phyloP scores from a whole-genome alignment of 2,329 filamentous ascomycete species.

The Paraphaeosphaeria sporulosa region DNA sequence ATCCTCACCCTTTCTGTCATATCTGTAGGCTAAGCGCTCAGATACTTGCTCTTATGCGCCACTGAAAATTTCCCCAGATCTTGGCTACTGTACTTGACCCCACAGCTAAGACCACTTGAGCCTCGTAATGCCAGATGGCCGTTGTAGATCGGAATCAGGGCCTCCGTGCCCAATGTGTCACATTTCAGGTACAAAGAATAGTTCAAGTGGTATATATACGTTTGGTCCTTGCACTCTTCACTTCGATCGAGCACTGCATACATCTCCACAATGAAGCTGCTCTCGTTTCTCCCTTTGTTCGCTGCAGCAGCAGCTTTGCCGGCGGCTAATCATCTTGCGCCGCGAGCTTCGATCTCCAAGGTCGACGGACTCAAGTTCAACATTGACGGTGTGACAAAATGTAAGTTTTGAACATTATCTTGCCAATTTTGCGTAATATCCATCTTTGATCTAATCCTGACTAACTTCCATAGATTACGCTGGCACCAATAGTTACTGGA shows the following conservation, averaged over 20 bases:
- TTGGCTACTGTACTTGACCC: neutral
- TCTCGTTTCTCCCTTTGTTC: constrained; percentile 26
- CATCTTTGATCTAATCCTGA: neutral
- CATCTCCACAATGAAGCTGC: constrained; percentile 31
- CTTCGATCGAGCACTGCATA: neutral
- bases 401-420: constrained; percentile 16
- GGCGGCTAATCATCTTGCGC: constrained; percentile 19
- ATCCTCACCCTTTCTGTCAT: neutral
- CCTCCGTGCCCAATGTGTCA: neutral
- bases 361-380: constrained; percentile 43
- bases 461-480: constrained; percentile 52
- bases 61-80: neutral
- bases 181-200: neutral
- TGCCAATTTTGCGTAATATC: neutral
- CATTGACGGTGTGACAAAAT: constrained; percentile 46
- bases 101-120: neutral
- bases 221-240: neutral
- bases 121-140: neutral
- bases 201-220: neutral
- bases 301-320: constrained; percentile 32
- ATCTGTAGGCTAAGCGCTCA: neutral
- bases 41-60: neutral
- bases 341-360: constrained; percentile 36
- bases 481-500: constrained; percentile 65
- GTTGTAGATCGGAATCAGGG: neutral